Evolutionary conservation across 1,284 basidiomycete species (phyloP), one percentile per base, ranked within the genome.

Genomic region (Ustilago loliicola): DNA sequence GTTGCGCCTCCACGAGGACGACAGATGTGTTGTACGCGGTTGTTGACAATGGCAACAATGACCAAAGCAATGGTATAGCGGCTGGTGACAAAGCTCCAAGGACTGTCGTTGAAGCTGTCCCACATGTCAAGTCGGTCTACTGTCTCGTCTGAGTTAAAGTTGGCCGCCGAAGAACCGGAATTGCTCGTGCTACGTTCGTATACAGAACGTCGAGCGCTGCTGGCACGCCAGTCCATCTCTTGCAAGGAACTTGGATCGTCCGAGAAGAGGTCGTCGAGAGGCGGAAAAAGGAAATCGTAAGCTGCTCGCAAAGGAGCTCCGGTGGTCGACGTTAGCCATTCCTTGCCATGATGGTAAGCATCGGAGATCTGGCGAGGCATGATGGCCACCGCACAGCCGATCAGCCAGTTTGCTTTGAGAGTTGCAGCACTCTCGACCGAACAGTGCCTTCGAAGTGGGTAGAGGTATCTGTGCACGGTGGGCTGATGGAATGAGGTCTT

Each of bases 1-100:
- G 73, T 50, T 25, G 77, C 77, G 7, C 83, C 70, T 5, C 76
- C 72, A 3, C 80, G 50, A 10, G 83, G 83, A 1, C 83, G 67
- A 61, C 83, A 85, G 47, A 85, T 79, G 62, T 85, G 83, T 32
- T 83, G 79, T 8, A 85, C 80, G 3, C 83, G 74, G 48, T 85
- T 84, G 51, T 76, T 77, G 45, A 83, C 36, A 27, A 83, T 73
- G 8, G 77, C 80, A 42, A 83, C 75, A 25, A 73, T 55, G 27
- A 79, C 57, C n/a, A 85, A 66, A 2, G 78, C 74, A 25, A 81
- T 34, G 8, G 78, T 61, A 42, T 82, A 85, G 2, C 82, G 80
- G 21, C 82, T 83, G 34, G 75, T 72, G 21, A 84, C 50, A 38
- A 84, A 84, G 55, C 74, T 76, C 74, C 80, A 78, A 0, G 81